These are phyloP conservation scores for Candida sonorensis DNA, from an alignment of 805 yeast genomes.

Conservation along the genomic window DNA sequence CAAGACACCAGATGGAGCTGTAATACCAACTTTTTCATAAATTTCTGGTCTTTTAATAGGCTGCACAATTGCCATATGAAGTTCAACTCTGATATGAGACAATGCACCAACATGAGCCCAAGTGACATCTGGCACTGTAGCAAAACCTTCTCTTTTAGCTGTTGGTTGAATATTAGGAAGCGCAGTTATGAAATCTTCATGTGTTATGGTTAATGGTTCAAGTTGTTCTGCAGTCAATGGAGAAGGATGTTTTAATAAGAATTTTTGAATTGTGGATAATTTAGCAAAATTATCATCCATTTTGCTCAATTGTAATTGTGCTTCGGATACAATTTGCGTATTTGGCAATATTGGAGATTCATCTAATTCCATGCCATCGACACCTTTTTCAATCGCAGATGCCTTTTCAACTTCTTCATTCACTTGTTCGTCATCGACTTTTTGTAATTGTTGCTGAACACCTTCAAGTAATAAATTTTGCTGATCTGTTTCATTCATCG, in stretches of 20 bases:
- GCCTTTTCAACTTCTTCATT: too few relatives aligned
- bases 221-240: slow-evolving; percentile 74
- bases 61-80: slow-evolving; percentile 96
- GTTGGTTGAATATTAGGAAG: slow-evolving; percentile 94
- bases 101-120: slow-evolving; percentile 96
- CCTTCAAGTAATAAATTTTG: slow-evolving; percentile 14
- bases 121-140: slow-evolving; percentile 95
- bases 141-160: slow-evolving; percentile 96
- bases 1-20: slow-evolving; percentile 94
- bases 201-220: slow-evolving; percentile 65
- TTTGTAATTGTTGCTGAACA: slow-evolving; percentile 5
- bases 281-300: slow-evolving; percentile 5
- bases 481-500: slow-evolving; percentile 39
- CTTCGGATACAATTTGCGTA: not conserved
- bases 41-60: slow-evolving; percentile 91
- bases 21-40: slow-evolving; percentile 83
- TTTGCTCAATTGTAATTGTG: slow-evolving; percentile 1
- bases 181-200: slow-evolving; percentile 76
- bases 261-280: slow-evolving; percentile 61
- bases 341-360: slow-evolving; percentile 1
- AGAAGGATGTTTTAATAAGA: slow-evolving; percentile 67
- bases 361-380: slow-evolving; percentile 22
- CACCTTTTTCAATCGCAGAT: slow-evolving; percentile 5
- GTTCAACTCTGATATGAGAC: slow-evolving; percentile 69
- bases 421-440: too few relatives aligned